Conservation (phyloP, 2,329 filamentous ascomycete genomes). For the Fusarium circinatum region DNA sequence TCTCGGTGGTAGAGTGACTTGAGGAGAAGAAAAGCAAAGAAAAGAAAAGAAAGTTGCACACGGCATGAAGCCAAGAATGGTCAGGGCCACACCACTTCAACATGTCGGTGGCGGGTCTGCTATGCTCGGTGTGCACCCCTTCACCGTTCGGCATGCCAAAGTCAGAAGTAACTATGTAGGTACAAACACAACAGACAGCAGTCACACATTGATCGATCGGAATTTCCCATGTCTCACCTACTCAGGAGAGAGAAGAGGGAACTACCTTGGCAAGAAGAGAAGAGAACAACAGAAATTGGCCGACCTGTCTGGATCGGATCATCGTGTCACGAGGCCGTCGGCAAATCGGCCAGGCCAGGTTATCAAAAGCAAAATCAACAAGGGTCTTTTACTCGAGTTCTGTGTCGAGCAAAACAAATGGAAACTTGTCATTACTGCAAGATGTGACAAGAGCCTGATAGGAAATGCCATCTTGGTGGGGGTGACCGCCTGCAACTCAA, state of each 20-base stretch:
- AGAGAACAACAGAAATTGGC: neutral
- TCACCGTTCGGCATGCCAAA: conserved; percentile 1
- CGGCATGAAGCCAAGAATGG: neutral
- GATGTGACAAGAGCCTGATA: conserved; percentile 1
- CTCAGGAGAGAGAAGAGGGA: conserved; percentile 19
- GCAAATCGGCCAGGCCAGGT: neutral
- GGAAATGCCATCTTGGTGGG: neutral
- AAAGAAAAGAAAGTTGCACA: neutral
- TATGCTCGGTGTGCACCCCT: conserved; percentile 24
- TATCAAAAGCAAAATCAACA: conserved; percentile 12
- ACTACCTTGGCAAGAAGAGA: neutral
- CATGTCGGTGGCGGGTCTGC: conserved; percentile 18
- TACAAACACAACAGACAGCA: neutral
- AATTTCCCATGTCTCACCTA: neutral
- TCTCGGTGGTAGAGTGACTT: neutral
- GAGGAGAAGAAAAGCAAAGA: neutral
- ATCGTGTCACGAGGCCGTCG: conserved; percentile 19
- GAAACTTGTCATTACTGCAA: conserved; percentile 1
- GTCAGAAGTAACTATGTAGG: neutral
- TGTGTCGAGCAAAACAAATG: neutral
- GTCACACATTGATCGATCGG: neutral
- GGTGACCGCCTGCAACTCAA: conserved; percentile 1
- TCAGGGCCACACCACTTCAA: conserved; percentile 3
- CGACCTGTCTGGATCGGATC: conserved; percentile 9
- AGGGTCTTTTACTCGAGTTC: neutral